These are phyloP conservation scores for Phytophthora cactorum DNA, from an alignment of 352 stramenopile genomes.

Conservation along the genomic window DNA sequence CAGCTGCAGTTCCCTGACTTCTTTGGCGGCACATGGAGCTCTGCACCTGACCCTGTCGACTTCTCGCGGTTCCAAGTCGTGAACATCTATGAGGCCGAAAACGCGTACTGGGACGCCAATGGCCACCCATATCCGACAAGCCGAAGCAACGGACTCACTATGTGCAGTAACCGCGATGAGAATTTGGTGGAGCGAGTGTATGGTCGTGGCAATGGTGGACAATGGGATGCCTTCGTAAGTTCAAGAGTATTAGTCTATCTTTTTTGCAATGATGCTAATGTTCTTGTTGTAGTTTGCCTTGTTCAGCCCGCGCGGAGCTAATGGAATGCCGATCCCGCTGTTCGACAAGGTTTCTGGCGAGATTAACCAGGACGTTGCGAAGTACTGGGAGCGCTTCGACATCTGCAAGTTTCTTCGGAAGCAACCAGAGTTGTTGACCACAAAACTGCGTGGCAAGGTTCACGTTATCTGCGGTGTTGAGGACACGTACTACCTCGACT, in stretches of 20 bases:
- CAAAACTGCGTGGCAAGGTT: constrained; percentile 61
- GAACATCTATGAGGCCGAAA: constrained; percentile 75
- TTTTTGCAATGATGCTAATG: constrained; percentile 3
- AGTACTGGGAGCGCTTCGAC: constrained; percentile 69
- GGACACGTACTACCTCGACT: constrained; percentile 82
- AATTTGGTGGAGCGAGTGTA: constrained; percentile 76
- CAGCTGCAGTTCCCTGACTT: constrained; percentile 76
- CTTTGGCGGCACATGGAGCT: constrained; percentile 81
- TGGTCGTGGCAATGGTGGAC: constrained; percentile 68
- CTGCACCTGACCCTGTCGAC: constrained; percentile 72
- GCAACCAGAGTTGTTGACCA: constrained; percentile 43
- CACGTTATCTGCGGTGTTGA: constrained; percentile 77
- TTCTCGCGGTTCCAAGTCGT: constrained; percentile 73
- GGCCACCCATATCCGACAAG: constrained; percentile 64
- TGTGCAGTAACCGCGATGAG: constrained; percentile 73
- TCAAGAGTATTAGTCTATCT: neutral
- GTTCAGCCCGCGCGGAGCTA: constrained; percentile 60
- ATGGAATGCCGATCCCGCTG: constrained; percentile 63
- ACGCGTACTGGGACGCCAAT: constrained; percentile 77
- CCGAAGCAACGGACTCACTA: constrained; percentile 54
- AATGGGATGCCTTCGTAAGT: constrained; percentile 86
- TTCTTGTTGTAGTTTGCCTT: constrained; percentile 52
- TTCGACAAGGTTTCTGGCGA: constrained; percentile 78
- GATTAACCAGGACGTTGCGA: constrained; percentile 64
- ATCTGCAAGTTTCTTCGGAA: constrained; percentile 63